Evolutionary conservation across 345 rosid species (phyloP).

Genomic region (Clarkia xantiana): DNA sequence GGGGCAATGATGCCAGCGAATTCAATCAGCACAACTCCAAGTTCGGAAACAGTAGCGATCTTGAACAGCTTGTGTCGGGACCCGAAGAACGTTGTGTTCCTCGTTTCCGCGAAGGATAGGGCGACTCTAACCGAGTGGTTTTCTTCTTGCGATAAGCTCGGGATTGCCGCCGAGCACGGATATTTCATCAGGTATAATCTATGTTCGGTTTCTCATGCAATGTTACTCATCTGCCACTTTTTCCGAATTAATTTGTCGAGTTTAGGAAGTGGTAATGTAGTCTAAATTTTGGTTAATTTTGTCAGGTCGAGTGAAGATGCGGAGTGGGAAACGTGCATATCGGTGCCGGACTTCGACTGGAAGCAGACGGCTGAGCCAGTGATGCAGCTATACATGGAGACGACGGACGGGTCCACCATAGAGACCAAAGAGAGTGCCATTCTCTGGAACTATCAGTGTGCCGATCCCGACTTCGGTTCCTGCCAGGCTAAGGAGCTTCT

Average conservation of each 20-base stretch:
- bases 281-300: not conserved
- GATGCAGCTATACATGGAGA: constrained; percentile 79
- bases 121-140: constrained; percentile 63
- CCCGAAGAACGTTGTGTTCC: constrained; percentile 63
- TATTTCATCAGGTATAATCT: constrained; percentile 53
- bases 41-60: constrained; percentile 35
- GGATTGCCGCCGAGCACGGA: constrained; percentile 84
- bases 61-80: constrained; percentile 62
- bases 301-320: constrained; percentile 46
- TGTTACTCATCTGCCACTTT: no score
- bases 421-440: constrained; percentile 83
- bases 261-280: no score
- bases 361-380: constrained; percentile 94
- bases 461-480: constrained; percentile 91
- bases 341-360: constrained; percentile 67
- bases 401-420: constrained; percentile 88
- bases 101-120: constrained; percentile 76
- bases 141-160: constrained; percentile 54
- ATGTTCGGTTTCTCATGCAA: no score
- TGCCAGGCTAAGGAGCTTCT: constrained; percentile 98
- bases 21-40: constrained; percentile 45
- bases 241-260: no score
- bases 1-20: constrained; percentile 51
- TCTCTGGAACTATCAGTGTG: constrained; percentile 72
- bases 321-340: constrained; percentile 66